These are phyloP conservation scores for Passalora sequoiae DNA, from an alignment of 2,329 filamentous ascomycete species.

Conservation along the genomic window DNA sequence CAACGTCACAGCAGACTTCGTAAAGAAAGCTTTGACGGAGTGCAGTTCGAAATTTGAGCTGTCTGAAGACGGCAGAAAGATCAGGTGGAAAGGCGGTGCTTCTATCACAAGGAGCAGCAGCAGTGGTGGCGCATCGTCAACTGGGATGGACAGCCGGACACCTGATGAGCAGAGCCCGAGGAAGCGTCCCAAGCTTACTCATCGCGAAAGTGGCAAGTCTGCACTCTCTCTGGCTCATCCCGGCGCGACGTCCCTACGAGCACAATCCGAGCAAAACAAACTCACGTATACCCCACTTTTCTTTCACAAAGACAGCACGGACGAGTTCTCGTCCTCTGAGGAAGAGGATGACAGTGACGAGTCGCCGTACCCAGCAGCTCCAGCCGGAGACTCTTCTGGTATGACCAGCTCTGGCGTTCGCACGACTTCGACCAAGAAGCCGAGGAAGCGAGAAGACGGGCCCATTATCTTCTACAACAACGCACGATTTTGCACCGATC, in stretches of 20 bases:
- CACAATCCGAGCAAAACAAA: conserved; percentile 30
- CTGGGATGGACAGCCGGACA: conserved; percentile 17
- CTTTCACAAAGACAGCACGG: conserved; percentile 41
- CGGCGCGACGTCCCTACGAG: background rate
- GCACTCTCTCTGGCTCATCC: background rate
- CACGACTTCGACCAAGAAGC: conserved; percentile 34
- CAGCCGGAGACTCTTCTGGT: conserved; percentile 37
- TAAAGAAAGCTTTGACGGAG: conserved; percentile 64
- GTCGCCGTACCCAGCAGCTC: conserved; percentile 26
- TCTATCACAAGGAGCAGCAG: conserved; percentile 59
- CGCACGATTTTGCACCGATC: conserved; percentile 72
- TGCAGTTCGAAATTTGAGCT: conserved; percentile 72
- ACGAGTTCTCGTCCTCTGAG: conserved; percentile 37
- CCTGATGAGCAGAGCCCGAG: conserved; percentile 24
- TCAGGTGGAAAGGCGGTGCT: conserved; percentile 69
- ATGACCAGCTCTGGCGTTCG: conserved; percentile 45
- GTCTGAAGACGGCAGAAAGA: conserved; percentile 69
- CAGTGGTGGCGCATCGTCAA: conserved; percentile 39
- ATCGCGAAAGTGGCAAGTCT: conserved; percentile 18
- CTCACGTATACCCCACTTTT: conserved; percentile 46
- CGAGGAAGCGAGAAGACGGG: conserved; percentile 59
- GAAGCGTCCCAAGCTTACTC: conserved; percentile 28
- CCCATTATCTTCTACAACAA: conserved; percentile 81
- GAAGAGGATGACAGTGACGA: conserved; percentile 32
- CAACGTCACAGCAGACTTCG: conserved; percentile 73